These are phyloP conservation scores for Filobasidium wieringae DNA, from an alignment of 768 basidiomycete genomes.

Conservation along the genomic window DNA sequence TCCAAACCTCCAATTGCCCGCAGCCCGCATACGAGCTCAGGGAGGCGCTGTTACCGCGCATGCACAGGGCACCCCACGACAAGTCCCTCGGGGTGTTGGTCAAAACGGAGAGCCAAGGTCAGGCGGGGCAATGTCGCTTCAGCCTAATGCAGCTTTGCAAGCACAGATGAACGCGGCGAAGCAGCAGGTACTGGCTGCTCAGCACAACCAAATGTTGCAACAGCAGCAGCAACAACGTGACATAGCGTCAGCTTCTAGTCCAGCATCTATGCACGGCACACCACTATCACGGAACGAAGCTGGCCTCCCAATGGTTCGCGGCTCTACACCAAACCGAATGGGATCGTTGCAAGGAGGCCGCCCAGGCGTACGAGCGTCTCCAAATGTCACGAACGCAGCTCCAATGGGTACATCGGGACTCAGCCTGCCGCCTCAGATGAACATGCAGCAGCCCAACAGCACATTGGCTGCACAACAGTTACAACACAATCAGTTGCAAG, in stretches of 20 bases:
- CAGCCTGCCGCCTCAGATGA: background rate
- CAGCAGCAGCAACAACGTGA: background rate
- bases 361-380: conserved; percentile 1
- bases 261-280: conserved; percentile 3
- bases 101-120: background rate
- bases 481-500: conserved; percentile 4
- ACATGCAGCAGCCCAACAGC: background rate
- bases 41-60: too few species aligned
- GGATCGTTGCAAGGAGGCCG: conserved; percentile 4
- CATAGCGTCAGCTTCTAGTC: background rate
- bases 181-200: background rate
- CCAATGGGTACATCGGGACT: background rate
- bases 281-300: conserved; percentile 2
- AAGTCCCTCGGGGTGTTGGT: too few species aligned
- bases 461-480: background rate
- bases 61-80: too few species aligned
- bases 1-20: conserved; percentile 7
- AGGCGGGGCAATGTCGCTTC: conserved; percentile 3
- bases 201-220: conserved; percentile 4
- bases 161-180: conserved; percentile 1
- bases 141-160: conserved; percentile 1
- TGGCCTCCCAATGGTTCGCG: background rate
- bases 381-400: background rate
- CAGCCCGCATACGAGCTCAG: background rate
- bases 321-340: background rate